Conservation (phyloP, 768 basidiomycete genomes). For the Collybia sordida region DNA sequence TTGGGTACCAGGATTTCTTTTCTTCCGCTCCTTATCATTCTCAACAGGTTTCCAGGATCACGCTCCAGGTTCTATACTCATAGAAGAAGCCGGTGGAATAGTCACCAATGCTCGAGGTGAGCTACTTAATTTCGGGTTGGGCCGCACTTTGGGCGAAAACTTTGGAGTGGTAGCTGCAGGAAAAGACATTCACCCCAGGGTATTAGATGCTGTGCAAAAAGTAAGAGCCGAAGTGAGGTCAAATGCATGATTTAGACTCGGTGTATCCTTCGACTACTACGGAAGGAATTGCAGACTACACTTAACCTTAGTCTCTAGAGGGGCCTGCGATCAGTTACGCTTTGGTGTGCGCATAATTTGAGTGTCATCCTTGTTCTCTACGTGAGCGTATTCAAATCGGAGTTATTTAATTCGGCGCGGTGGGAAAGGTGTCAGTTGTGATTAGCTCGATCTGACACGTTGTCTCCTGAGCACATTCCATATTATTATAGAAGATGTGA, state of each 20-base stretch:
- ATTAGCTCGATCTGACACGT: no score
- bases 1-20: constrained; percentile 67
- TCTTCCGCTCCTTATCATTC: neutral
- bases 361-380: no score
- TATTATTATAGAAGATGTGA: no score
- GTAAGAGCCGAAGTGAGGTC: constrained; percentile 39
- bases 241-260: constrained; percentile 19
- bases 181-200: constrained; percentile 62
- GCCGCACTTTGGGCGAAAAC: constrained; percentile 83
- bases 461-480: no score
- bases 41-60: constrained; percentile 62
- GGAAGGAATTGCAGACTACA: no score
- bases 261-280: no score
- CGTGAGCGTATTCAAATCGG: no score
- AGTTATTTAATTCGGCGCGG: no score
- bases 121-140: constrained; percentile 82
- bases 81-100: constrained; percentile 88
- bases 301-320: no score
- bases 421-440: no score
- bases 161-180: constrained; percentile 85
- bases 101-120: constrained; percentile 82
- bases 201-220: constrained; percentile 73
- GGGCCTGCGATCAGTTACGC: no score
- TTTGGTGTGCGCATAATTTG: no score
- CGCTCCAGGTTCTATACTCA: constrained; percentile 80